A percentile compares a stretch with the other conserved stretches of the same genome.
phyloP scores from a whole-genome alignment of 345 rosid genomes.

The Populus deltoides region DNA sequence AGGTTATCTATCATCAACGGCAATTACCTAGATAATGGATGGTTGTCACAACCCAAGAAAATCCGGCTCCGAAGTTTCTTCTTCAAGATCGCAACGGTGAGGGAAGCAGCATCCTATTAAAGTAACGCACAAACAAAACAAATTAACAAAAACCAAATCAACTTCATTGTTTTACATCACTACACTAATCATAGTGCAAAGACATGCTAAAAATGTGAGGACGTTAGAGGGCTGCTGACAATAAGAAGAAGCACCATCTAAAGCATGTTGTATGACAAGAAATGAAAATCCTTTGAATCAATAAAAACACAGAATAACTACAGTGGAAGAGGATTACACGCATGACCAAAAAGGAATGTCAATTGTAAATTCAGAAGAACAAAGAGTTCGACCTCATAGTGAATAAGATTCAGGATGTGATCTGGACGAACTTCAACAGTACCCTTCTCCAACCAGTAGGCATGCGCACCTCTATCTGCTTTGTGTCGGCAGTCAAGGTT shows the following conservation, averaged over 20 bases:
- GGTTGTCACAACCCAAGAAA: constrained; percentile 94
- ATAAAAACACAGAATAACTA: background rate
- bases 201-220: background rate
- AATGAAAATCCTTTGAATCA: background rate
- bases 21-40: constrained; percentile 80
- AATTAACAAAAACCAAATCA: background rate
- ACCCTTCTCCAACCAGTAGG: constrained; percentile 77
- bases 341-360: background rate
- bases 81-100: constrained; percentile 71
- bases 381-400: constrained; percentile 68
- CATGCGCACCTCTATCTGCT: constrained; percentile 88
- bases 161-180: constrained; percentile 1
- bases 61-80: constrained; percentile 59
- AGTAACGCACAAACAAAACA: constrained; percentile 11
- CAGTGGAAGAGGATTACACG: background rate
- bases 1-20: background rate
- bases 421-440: constrained; percentile 73
- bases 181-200: background rate
- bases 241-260: background rate
- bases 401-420: constrained; percentile 88
- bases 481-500: constrained; percentile 62
- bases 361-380: background rate
- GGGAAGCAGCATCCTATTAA: constrained; percentile 89
- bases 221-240: background rate
- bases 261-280: background rate